These are phyloP conservation scores for Penicillium sp. DNA, from an alignment of 2,329 filamentous ascomycete genomes.

Conservation along the genomic window DNA sequence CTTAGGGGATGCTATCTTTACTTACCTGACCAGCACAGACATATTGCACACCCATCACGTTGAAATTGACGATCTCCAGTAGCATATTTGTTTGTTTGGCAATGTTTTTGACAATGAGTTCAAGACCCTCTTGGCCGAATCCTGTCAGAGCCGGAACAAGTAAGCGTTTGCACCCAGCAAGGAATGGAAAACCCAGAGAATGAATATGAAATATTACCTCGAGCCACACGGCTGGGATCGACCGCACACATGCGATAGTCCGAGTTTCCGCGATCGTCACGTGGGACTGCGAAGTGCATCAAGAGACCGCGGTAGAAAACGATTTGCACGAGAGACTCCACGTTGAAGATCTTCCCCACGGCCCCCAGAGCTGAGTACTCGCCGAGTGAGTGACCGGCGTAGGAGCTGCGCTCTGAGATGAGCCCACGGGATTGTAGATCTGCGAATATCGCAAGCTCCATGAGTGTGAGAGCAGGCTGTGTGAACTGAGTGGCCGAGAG, in stretches of 20 bases:
- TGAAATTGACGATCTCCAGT: not conserved
- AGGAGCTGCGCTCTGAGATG: constrained; percentile 91
- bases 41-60: not conserved
- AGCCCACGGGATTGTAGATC: constrained; percentile 97
- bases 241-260: not conserved
- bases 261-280: not conserved
- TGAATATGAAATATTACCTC: not conserved
- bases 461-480: constrained; percentile 90
- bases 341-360: constrained; percentile 74
- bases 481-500: constrained; percentile 98
- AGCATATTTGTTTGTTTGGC: not conserved
- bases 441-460: constrained; percentile 99
- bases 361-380: constrained; percentile 83
- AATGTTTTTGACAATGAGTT: not conserved
- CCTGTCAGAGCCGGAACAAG: not conserved
- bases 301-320: constrained; percentile 98
- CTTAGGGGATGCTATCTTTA: not conserved
- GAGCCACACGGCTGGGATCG: not conserved
- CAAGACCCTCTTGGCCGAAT: not conserved
- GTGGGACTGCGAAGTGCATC: constrained; percentile 76
- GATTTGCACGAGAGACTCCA: constrained; percentile 93
- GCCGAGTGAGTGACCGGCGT: constrained; percentile 94
- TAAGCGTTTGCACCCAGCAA: not conserved
- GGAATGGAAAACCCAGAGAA: not conserved
- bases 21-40: not conserved